Evolutionary conservation across 768 basidiomycete species (phyloP).

Genomic region (Suillus tomentosus): DNA sequence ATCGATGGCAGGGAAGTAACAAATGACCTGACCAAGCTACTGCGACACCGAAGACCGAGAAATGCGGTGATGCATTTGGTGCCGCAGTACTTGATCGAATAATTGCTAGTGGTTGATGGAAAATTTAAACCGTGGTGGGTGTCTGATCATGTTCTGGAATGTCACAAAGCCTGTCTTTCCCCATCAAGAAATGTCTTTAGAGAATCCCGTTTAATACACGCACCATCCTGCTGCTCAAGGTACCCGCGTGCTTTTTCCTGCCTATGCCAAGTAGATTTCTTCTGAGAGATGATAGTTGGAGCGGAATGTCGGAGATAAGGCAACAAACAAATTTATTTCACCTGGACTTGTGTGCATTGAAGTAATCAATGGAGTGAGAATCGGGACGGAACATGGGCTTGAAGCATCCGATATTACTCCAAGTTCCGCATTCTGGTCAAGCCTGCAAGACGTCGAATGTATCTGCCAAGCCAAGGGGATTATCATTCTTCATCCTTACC

Average conservation of each 20-base stretch:
- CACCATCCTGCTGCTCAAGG: slow-evolving; percentile 4
- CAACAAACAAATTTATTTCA: background rate
- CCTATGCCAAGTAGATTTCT: background rate
- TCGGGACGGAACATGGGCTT: background rate
- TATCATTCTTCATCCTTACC: background rate
- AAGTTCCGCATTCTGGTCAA: too few species aligned
- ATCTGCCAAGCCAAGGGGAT: background rate
- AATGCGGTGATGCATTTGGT: background rate
- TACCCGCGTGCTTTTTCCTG: too few species aligned
- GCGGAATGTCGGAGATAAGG: background rate
- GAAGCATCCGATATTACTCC: background rate
- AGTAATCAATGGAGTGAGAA: background rate
- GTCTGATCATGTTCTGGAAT: background rate
- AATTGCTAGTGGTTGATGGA: background rate
- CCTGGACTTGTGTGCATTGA: background rate
- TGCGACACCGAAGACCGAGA: background rate
- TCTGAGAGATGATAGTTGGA: background rate
- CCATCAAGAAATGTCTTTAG: background rate
- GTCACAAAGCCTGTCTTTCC: slow-evolving; percentile 1
- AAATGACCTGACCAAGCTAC: background rate
- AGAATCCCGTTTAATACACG: background rate
- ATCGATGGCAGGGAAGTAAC: too few species aligned
- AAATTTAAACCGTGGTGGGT: background rate
- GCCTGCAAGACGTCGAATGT: background rate
- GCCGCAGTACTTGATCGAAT: background rate